Conservation (phyloP, 371 early-diverging fungal species). For the Syncephalastrum contaminatum region DNA sequence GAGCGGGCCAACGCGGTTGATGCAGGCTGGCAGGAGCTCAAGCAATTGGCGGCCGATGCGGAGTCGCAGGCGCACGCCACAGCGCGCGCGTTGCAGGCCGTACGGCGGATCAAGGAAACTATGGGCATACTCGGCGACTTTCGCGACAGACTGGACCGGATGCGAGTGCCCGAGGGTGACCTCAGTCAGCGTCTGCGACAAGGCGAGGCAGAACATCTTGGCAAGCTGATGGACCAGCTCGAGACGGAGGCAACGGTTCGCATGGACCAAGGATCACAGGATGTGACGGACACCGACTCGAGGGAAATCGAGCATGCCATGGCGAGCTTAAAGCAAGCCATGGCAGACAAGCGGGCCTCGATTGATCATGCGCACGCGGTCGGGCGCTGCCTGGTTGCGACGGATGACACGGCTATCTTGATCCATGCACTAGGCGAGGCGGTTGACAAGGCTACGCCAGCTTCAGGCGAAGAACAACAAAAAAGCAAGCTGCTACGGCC, state of each 20-base stretch:
- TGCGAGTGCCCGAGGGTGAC: not conserved
- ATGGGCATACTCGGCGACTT: slow-evolving; percentile 34
- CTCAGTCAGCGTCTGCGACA: no score
- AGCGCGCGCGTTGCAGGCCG: slow-evolving; percentile 25
- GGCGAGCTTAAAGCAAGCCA: slow-evolving; percentile 23
- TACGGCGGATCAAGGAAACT: slow-evolving; percentile 37
- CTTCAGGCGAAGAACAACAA: slow-evolving; percentile 15
- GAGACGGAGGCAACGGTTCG: no score
- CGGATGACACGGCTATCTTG: slow-evolving; percentile 46
- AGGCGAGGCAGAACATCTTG: not conserved
- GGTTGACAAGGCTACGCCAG: slow-evolving; percentile 24
- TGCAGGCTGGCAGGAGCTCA: slow-evolving; percentile 9
- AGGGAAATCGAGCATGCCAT: slow-evolving; percentile 12
- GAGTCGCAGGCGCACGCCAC: slow-evolving; percentile 17
- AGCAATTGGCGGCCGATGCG: slow-evolving; percentile 5
- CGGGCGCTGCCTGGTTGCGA: slow-evolving; percentile 38
- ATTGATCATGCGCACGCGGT: slow-evolving; percentile 41
- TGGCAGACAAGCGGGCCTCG: slow-evolving; percentile 37
- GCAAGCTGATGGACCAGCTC: slow-evolving; percentile 1
- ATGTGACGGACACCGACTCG: no score
- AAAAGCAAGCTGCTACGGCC: slow-evolving; percentile 19
- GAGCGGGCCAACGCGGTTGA: slow-evolving; percentile 8
- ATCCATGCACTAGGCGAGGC: slow-evolving; percentile 44
- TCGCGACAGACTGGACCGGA: slow-evolving; percentile 18
- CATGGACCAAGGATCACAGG: no score